Percentiles rank a stretch among this genome's conserved stretches.
Evolutionary conservation across 2,329 filamentous ascomycete genomes (phyloP).

Genomic region (Phialocephala sp.): DNA sequence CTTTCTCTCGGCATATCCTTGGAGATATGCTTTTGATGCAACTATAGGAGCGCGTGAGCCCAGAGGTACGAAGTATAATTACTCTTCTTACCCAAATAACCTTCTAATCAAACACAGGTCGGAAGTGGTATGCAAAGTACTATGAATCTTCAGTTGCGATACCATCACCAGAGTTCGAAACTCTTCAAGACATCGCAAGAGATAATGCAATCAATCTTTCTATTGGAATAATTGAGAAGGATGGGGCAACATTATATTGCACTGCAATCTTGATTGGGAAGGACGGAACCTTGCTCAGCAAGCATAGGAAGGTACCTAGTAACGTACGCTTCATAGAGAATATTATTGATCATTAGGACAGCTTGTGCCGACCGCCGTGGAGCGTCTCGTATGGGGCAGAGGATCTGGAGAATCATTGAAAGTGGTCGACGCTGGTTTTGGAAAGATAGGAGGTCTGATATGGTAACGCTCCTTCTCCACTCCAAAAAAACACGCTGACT

Average conservation of each 20-base stretch:
- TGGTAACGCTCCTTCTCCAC: conserved; percentile 30
- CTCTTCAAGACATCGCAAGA: conserved; percentile 43
- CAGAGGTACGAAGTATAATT: conserved; percentile 40
- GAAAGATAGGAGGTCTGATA: conserved; percentile 50
- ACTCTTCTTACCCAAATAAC: background rate
- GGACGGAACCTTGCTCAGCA: conserved; percentile 45
- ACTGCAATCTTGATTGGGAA: conserved; percentile 46
- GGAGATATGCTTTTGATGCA: conserved; percentile 51
- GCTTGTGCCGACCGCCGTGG: conserved; percentile 50
- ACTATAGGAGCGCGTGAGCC: conserved; percentile 49
- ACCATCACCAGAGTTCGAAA: conserved; percentile 46
- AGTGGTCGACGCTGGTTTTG: conserved; percentile 48
- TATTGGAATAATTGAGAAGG: conserved; percentile 48
- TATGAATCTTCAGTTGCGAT: conserved; percentile 48
- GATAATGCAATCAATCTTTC: conserved; percentile 45
- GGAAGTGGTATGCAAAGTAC: conserved; percentile 49
- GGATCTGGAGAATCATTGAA: conserved; percentile 48
- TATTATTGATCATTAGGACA: conserved; percentile 2
- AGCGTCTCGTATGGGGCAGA: conserved; percentile 48
- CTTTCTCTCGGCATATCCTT: conserved; percentile 50
- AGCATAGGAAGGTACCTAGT: conserved; percentile 46
- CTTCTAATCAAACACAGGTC: conserved; percentile 35
- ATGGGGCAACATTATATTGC: conserved; percentile 46
- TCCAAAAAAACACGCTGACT: no score
- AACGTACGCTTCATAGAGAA: background rate